A percentile compares a stretch with the other conserved stretches of the same genome.
Conservation (phyloP, 192 early-diverging fungal species). For the Coemansia sp. region DNA sequence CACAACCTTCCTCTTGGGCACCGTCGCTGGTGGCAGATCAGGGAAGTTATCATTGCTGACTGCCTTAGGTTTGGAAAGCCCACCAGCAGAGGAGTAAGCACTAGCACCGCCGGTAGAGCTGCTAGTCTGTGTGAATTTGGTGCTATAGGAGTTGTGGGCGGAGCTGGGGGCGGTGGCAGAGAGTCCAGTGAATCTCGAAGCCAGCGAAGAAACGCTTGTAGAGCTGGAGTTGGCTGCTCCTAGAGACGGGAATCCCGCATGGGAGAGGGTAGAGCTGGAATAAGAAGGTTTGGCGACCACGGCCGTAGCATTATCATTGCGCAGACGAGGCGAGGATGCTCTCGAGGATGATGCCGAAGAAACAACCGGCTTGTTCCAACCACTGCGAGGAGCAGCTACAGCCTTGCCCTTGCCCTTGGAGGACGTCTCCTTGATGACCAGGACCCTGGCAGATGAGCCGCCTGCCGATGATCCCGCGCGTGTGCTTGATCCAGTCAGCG, state of each 20-base stretch:
- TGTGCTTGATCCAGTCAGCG: conserved; percentile 11
- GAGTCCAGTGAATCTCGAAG: conserved; percentile 7
- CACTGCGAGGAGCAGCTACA: neutral
- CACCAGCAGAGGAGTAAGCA: neutral
- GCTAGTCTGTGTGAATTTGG: conserved; percentile 6
- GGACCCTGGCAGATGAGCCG: conserved; percentile 12
- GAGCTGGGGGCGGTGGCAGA: too few relatives aligned
- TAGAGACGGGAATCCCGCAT: conserved; percentile 24
- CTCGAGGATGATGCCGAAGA: neutral
- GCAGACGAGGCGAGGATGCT: neutral
- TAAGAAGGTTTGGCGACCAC: too few relatives aligned
- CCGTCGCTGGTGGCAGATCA: conserved; percentile 19
- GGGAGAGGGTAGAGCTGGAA: too few relatives aligned
- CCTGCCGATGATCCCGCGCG: neutral
- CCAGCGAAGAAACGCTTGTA: conserved; percentile 2
- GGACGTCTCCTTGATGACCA: conserved; percentile 28
- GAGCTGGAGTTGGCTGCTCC: conserved; percentile 9
- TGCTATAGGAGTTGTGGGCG: conserved; percentile 20
- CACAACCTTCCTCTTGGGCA: conserved; percentile 7
- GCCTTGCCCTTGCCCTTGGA: neutral
- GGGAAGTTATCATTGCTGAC: conserved; percentile 17
- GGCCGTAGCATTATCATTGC: too few relatives aligned
- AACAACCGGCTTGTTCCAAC: conserved; percentile 6
- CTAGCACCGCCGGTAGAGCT: neutral
- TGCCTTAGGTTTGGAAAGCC: neutral